phyloP scores from a whole-genome alignment of 495 filamentous ascomycete genomes.

The Penicillium taxi region DNA sequence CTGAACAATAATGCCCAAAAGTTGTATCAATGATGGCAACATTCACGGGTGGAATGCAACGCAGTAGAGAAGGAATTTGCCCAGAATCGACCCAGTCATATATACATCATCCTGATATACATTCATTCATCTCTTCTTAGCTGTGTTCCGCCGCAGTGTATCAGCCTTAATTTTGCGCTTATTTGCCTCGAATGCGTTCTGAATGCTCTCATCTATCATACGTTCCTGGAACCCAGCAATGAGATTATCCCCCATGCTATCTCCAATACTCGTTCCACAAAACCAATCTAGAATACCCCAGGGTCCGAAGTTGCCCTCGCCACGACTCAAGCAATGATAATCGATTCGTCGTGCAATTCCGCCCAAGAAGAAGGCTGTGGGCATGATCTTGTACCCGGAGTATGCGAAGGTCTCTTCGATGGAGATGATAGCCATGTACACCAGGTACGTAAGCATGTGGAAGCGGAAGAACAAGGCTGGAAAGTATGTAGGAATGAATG shows the following conservation, averaged over 20 bases:
- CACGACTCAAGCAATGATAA: constrained; percentile 51
- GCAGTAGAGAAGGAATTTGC: too few species aligned
- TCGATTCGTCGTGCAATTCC: constrained; percentile 67
- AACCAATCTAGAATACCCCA: constrained; percentile 75
- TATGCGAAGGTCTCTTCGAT: constrained; percentile 70
- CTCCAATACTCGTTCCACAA: constrained; percentile 56
- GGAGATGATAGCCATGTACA: constrained; percentile 59
- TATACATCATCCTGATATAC: too few species aligned
- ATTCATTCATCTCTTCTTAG: too few species aligned
- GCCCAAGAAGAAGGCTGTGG: constrained; percentile 61
- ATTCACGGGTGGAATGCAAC: too few species aligned
- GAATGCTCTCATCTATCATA: constrained; percentile 18
- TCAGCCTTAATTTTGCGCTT: constrained; percentile 18
- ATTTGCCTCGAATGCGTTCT: constrained; percentile 20
- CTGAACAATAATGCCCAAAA: too few species aligned
- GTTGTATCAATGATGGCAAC: too few species aligned
- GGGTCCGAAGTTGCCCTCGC: constrained; percentile 65
- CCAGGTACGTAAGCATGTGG: constrained; percentile 72
- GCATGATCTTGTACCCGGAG: constrained; percentile 69
- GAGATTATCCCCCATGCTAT: constrained; percentile 34
- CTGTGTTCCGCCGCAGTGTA: constrained; percentile 9
- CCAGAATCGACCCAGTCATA: too few species aligned
- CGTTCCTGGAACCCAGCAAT: constrained; percentile 17
- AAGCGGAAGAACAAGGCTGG: constrained; percentile 58
- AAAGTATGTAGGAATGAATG: constrained; percentile 64